Evolutionary conservation across 164 flowering plant genomes (phyloP).

Genomic region (Annona squamosa): DNA sequence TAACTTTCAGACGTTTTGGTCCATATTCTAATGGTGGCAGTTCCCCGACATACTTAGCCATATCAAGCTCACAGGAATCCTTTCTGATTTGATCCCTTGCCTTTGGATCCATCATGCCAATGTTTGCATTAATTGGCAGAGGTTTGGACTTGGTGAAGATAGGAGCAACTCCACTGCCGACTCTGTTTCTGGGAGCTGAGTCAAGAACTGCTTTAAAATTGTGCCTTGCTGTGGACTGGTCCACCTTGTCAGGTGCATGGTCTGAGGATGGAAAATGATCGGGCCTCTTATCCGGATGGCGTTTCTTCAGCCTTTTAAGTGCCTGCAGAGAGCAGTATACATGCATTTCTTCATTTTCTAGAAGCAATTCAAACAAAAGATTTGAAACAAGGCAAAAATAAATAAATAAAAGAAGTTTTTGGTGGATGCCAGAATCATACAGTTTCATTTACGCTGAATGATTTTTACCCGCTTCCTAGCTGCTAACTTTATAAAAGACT

Average conservation of each 20-base stretch:
- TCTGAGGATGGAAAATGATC: slow-evolving; percentile 24
- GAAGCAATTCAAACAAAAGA: no score
- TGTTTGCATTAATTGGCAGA: slow-evolving; percentile 3
- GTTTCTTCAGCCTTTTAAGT: slow-evolving; percentile 52
- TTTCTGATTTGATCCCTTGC: slow-evolving; percentile 30
- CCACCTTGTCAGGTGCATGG: slow-evolving; percentile 18
- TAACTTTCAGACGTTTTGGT: slow-evolving; percentile 65
- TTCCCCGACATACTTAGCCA: slow-evolving; percentile 28
- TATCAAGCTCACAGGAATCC: slow-evolving; percentile 21
- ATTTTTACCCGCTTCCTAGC: no score
- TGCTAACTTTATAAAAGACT: no score
- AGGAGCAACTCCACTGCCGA: slow-evolving; percentile 28
- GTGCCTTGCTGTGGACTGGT: slow-evolving; percentile 6
- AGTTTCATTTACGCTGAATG: no score
- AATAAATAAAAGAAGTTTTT: no score
- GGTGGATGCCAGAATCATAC: no score
- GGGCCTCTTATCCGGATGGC: slow-evolving; percentile 29
- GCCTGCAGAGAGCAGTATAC: slow-evolving; percentile 32
- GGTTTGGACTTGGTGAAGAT: slow-evolving; percentile 36
- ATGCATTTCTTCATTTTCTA: no score
- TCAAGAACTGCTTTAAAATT: slow-evolving; percentile 25
- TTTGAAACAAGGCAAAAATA: no score
- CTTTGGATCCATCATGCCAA: slow-evolving; percentile 21
- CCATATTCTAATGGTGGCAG: slow-evolving; percentile 36
- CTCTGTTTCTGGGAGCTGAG: slow-evolving; percentile 24